A percentile compares a stretch with the other conserved stretches of the same genome.
phyloP scores from a whole-genome alignment of 805 yeast genomes.

The Soucietia sequanensis region DNA sequence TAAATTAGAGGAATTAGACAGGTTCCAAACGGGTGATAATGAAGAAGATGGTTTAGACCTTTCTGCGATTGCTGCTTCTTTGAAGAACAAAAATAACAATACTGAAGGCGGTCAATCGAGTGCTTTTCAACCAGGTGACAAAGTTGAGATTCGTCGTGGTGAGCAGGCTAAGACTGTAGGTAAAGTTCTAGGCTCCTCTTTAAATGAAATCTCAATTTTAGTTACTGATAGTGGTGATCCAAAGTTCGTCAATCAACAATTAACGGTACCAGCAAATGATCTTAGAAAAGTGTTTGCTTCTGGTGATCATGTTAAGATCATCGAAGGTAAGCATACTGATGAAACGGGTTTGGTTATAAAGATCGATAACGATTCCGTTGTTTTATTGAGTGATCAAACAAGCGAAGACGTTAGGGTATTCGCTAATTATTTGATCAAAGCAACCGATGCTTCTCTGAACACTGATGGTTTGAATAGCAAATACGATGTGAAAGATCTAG shows the following conservation, averaged over 20 bases:
- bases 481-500: slow-evolving; percentile 85
- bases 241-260: slow-evolving; percentile 51
- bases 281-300: slow-evolving; percentile 81
- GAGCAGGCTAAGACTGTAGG: slow-evolving; percentile 92
- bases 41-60: slow-evolving; percentile 85
- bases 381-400: slow-evolving; percentile 85
- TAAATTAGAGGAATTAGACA: slow-evolving; percentile 80
- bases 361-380: slow-evolving; percentile 80
- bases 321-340: slow-evolving; percentile 87
- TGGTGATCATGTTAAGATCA: slow-evolving; percentile 94
- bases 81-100: slow-evolving; percentile 50
- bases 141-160: slow-evolving; percentile 87
- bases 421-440: slow-evolving; percentile 85
- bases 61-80: slow-evolving; percentile 80
- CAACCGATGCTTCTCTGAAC: slow-evolving; percentile 72
- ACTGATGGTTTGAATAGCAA: slow-evolving; percentile 66
- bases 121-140: slow-evolving; percentile 87
- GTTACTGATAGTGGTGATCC: slow-evolving; percentile 57
- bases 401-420: slow-evolving; percentile 88
- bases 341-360: slow-evolving; percentile 93
- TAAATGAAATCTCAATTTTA: slow-evolving; percentile 50
- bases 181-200: slow-evolving; percentile 64
- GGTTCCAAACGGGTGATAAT: slow-evolving; percentile 69
- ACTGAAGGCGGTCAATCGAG: slow-evolving; percentile 26
- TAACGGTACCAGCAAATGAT: slow-evolving; percentile 80